Base-by-base conservation (phyloP, 352 stramenopile genomes). In the Phytophthora crassamura region DNA sequence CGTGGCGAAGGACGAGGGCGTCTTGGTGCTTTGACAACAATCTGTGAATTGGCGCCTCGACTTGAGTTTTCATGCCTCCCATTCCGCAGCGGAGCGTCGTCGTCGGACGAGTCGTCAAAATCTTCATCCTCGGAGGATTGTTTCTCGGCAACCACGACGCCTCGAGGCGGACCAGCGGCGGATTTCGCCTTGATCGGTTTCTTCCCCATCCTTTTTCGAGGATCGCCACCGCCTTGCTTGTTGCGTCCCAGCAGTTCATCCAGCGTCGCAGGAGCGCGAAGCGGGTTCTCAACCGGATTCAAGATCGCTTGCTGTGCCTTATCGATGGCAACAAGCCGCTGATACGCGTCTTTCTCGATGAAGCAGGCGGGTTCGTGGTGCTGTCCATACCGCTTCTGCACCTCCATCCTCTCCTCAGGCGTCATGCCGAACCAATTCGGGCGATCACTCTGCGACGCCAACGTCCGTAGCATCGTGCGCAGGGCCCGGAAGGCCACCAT, bases 361-460 rank as follows among this genome's bases (percentile, higher is more conserved):
- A 68, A 74, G 18, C 72, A 69, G 7, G 61, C 69, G 32, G 74
- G 64, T 46, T 69, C 69, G 2, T 78, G 59, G 41, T 78, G 61
- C 34, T 78, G 63, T 11, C 73, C 73, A 33, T 76, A 59, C 45
- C 35, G 54, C 45, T 69, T 71, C 39, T 76, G 73, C 57, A 76
- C 20, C 16, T 77, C 66, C 46, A 81, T 67, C 10, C 73, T 59
- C 40, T 78, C 61, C 0, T 72, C 59, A 5, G 68, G 65, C 3
- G 69, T 59, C 73, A 81, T 81, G 0, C 48, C 57, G 33, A 81
- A 81, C 73, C 73, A 81, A 35, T 76, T 68, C 4, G 73, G 73
- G 39, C 65, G 69, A 40, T 78, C 61, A 42, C 54, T 68, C 34
- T 64, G 41, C 25, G 69, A 74, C 42, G 65, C 61, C 35, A 77